These are phyloP conservation scores for Lentinula boryana DNA, from an alignment of 768 basidiomycete species.

Conservation along the genomic window DNA sequence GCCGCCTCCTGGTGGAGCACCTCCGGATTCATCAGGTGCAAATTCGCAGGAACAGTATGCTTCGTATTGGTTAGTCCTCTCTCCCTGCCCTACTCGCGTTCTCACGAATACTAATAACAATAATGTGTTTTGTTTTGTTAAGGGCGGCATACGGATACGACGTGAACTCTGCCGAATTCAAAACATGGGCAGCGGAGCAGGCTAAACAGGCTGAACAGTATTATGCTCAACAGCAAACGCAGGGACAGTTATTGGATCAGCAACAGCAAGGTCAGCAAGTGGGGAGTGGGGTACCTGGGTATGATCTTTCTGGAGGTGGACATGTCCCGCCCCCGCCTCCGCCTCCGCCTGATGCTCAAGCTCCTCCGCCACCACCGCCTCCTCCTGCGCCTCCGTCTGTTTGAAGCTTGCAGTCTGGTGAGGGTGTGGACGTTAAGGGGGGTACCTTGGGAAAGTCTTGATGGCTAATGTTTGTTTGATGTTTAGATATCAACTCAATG, in stretches of 20 bases:
- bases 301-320: too few species aligned
- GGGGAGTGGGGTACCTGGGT: too few species aligned
- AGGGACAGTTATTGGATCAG: background rate
- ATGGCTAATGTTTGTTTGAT: too few species aligned
- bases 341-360: too few species aligned
- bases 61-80: constrained; percentile 49
- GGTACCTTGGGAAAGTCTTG: too few species aligned
- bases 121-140: constrained; percentile 4
- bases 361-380: too few species aligned
- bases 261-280: too few species aligned
- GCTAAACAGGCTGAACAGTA: constrained; percentile 64
- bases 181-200: constrained; percentile 74
- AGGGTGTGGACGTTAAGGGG: too few species aligned
- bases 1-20: constrained; percentile 44
- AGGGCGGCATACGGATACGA: constrained; percentile 88
- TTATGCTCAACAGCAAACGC: constrained; percentile 19
- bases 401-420: too few species aligned
- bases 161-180: constrained; percentile 76
- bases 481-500: too few species aligned
- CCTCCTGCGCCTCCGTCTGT: too few species aligned
- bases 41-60: constrained; percentile 49
- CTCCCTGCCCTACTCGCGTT: background rate
- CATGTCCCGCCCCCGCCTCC: too few species aligned
- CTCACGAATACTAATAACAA: background rate
- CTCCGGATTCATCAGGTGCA: constrained; percentile 21